phyloP scores from a whole-genome alignment of 2,329 filamentous ascomycete genomes.

The Paraphoma chrysanthemicola region DNA sequence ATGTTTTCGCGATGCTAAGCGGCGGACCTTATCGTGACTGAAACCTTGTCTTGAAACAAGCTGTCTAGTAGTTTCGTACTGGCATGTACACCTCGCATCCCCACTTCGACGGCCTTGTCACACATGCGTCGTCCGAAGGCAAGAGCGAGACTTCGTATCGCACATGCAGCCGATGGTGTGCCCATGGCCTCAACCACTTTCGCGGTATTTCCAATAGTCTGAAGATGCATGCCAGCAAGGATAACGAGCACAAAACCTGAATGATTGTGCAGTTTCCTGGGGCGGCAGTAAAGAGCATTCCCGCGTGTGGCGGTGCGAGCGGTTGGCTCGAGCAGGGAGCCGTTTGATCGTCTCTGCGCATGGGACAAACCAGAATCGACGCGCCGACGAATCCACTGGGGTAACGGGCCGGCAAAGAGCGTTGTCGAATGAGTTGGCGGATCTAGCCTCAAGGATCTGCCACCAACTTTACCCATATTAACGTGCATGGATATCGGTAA shows the following conservation, averaged over 20 bases:
- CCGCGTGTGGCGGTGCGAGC: background rate
- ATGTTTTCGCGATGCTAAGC: background rate
- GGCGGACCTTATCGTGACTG: background rate
- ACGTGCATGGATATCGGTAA: background rate
- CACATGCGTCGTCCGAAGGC: background rate
- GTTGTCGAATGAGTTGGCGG: background rate
- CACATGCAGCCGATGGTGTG: background rate
- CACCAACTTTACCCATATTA: background rate
- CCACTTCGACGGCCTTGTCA: background rate
- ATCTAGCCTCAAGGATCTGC: background rate
- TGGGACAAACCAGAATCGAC: background rate
- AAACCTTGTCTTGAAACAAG: background rate
- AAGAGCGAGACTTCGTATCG: background rate
- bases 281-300: background rate
- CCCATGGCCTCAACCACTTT: background rate
- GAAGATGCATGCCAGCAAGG: background rate
- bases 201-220: background rate
- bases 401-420: background rate
- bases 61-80: background rate
- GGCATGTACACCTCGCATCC: background rate
- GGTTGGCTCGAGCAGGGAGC: background rate
- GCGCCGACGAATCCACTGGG: background rate
- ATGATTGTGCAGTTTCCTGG: background rate
- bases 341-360: background rate
- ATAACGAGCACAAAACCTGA: background rate